Conservation (phyloP, 1,284 basidiomycete genomes). For the Cutaneotrichosporon sp. region DNA sequence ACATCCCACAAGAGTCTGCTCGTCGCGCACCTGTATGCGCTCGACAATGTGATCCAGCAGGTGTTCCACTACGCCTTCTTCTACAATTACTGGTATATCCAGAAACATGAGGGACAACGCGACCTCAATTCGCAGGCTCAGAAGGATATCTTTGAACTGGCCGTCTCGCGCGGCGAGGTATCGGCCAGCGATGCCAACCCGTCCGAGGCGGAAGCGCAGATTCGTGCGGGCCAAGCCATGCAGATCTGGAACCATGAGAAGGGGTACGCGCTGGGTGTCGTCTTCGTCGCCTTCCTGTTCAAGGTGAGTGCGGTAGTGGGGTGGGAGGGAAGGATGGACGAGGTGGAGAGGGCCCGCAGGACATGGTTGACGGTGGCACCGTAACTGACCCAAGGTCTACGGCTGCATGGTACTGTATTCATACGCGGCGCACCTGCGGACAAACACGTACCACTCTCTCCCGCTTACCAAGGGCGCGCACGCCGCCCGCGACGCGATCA, state of each 20-base stretch:
- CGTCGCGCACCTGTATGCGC: slow-evolving; percentile 87
- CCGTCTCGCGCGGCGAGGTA: slow-evolving; percentile 47
- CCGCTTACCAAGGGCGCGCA: slow-evolving; percentile 57
- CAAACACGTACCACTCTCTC: slow-evolving; percentile 82
- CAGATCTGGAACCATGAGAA: slow-evolving; percentile 89
- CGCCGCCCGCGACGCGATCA: slow-evolving; percentile 8
- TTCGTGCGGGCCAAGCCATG: slow-evolving; percentile 62
- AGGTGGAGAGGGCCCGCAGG: too few relatives aligned
- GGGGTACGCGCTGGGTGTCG: slow-evolving; percentile 68
- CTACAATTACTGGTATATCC: slow-evolving; percentile 83
- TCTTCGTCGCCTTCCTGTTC: slow-evolving; percentile 77
- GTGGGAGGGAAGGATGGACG: background rate
- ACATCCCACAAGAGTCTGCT: slow-evolving; percentile 77
- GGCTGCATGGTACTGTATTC: slow-evolving; percentile 90
- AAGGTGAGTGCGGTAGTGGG: slow-evolving; percentile 63
- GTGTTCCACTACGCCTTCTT: slow-evolving; percentile 89
- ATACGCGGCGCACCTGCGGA: slow-evolving; percentile 87
- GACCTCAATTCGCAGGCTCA: slow-evolving; percentile 81
- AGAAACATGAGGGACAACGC: slow-evolving; percentile 81
- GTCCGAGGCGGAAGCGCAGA: slow-evolving; percentile 55
- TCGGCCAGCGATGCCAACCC: slow-evolving; percentile 33
- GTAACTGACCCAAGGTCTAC: slow-evolving; percentile 66
- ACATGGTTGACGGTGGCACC: too few relatives aligned
- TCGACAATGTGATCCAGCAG: slow-evolving; percentile 90
- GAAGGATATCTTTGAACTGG: slow-evolving; percentile 66